A percentile compares a stretch with the other conserved stretches of the same genome.
These are phyloP conservation scores for Pseudonitzschia multiseries DNA, from an alignment of 108 stramenopile genomes.

Conservation along the genomic window DNA sequence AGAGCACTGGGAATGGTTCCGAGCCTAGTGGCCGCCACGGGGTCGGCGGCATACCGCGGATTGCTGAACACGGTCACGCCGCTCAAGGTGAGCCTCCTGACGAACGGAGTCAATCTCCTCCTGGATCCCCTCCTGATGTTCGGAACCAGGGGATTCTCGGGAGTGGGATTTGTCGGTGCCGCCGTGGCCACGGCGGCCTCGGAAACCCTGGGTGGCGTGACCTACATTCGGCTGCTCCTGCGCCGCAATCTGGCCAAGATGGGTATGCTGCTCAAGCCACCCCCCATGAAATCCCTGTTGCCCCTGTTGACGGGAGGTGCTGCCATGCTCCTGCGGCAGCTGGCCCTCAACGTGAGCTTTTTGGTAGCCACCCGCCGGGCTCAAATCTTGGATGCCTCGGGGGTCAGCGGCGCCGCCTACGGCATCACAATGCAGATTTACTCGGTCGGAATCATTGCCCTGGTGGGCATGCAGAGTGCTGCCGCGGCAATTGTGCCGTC, in stretches of 20 bases:
- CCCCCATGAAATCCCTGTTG: conserved; percentile 40
- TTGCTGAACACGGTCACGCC: conserved; percentile 83
- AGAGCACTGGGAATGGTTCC: conserved; percentile 77
- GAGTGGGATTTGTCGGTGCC: conserved; percentile 69
- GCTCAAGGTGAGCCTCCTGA: conserved; percentile 66
- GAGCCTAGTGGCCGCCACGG: conserved; percentile 66
- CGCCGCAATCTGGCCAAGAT: conserved; percentile 42
- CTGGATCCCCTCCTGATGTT: conserved; percentile 78
- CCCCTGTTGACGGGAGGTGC: conserved; percentile 70
- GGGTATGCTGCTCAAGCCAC: conserved; percentile 52
- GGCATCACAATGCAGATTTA: conserved; percentile 84
- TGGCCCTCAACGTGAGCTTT: conserved; percentile 71
- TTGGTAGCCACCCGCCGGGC: conserved; percentile 67
- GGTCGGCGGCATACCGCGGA: conserved; percentile 80
- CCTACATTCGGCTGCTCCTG: conserved; percentile 60
- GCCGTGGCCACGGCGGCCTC: conserved; percentile 72
- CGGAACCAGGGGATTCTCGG: neutral
- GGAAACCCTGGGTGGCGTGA: conserved; percentile 52
- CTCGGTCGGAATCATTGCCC: conserved; percentile 62
- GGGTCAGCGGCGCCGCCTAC: conserved; percentile 80
- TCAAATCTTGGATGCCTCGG: conserved; percentile 72
- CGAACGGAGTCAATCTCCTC: conserved; percentile 71
- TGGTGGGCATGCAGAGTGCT: conserved; percentile 67
- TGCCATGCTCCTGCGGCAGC: conserved; percentile 69
- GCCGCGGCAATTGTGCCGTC: conserved; percentile 73